Evolutionary conservation across 176 grass and related monocot genomes (phyloP).

Genomic region (Rhipidocladum racemiflorum): DNA sequence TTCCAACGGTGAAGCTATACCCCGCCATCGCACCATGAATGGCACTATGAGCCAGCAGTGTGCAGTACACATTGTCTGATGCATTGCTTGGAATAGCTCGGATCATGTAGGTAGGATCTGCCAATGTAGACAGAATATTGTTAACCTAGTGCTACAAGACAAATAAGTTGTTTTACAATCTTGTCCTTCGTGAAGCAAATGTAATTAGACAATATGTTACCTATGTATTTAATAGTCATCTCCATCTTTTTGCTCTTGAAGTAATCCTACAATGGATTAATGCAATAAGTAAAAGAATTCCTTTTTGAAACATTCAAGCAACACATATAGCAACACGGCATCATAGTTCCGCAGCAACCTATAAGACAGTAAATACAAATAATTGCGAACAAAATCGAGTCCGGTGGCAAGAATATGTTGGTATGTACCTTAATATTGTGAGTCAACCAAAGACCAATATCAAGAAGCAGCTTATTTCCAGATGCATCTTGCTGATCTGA

Average conservation of each 20-base stretch:
- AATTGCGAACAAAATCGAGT: neutral
- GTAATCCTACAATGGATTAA: slow-evolving; percentile 30
- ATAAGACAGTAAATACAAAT: slow-evolving; percentile 1
- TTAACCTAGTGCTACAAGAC: neutral
- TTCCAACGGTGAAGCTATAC: slow-evolving; percentile 84
- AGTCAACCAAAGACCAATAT: slow-evolving; percentile 92
- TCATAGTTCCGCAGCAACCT: neutral
- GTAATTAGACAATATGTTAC: slow-evolving; percentile 27
- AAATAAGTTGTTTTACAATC: neutral
- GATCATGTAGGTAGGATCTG: slow-evolving; percentile 99
- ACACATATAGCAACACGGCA: neutral
- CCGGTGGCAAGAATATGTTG: neutral
- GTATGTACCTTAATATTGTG: slow-evolving; percentile 75
- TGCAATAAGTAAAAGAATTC: neutral
- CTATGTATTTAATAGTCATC: slow-evolving; percentile 98
- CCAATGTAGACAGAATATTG: slow-evolving; percentile 25
- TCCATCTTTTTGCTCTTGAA: slow-evolving; percentile 63
- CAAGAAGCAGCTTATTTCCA: slow-evolving; percentile 84
- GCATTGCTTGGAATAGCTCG: slow-evolving; percentile 94
- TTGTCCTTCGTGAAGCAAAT: neutral
- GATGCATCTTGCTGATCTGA: slow-evolving; percentile 75
- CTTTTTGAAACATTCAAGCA: slow-evolving; percentile 1
- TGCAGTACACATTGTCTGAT: slow-evolving; percentile 96
- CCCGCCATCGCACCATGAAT: slow-evolving; percentile 97
- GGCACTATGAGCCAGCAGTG: slow-evolving; percentile 81